Base-by-base conservation (phyloP, 2,329 filamentous ascomycete species). In the Venturiaceae sp. region DNA sequence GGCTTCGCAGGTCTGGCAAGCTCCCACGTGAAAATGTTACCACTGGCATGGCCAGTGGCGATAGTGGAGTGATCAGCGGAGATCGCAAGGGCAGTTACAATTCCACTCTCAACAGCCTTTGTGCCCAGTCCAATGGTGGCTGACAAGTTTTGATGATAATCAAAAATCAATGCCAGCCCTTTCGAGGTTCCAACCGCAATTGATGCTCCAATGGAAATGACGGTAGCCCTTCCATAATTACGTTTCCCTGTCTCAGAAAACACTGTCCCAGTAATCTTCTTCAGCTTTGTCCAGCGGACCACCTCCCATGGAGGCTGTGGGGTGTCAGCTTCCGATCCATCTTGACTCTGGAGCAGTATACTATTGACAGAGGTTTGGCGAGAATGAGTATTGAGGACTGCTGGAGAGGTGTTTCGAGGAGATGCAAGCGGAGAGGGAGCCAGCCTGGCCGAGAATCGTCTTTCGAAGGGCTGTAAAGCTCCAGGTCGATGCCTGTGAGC, bases 21-120 rank as follows among this genome's bases (percentile, higher is more conserved):
- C 70, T 99, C 95, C 95, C 95, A 99, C 0, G 92, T 99, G 68
- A 96, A 97, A 57, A 99, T 96, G 68, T 85, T 86, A 3, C 94
- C 95, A 65, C 87, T 90, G 0, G 85, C 86, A 79, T 99, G 92
- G 3, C 94, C 94, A 37, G 86, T 90, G 34, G 90, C 94, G 63
- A 99, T 81, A 0, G 92, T 96, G 1, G 89, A 88, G 71, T 97
- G 91, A 68, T 99, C 94, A 19, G 92, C 92, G 30, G 94, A 96
- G 60, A 97, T 84, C 5, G 94, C 90, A 60, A 99, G 78, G 1
- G 94, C 83, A 4, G 90, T 95, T 53, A 99, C 81, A 50, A 91
- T 78, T 1, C 94, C 95, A 63, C 88, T 95, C 74, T 97, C 94
- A 55, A 95, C 83, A 66, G 94, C 92, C 80, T 94, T 96, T 0